Evolutionary conservation across 164 flowering plant genomes (phyloP).

Genomic region (Vitis rotundifolia): DNA sequence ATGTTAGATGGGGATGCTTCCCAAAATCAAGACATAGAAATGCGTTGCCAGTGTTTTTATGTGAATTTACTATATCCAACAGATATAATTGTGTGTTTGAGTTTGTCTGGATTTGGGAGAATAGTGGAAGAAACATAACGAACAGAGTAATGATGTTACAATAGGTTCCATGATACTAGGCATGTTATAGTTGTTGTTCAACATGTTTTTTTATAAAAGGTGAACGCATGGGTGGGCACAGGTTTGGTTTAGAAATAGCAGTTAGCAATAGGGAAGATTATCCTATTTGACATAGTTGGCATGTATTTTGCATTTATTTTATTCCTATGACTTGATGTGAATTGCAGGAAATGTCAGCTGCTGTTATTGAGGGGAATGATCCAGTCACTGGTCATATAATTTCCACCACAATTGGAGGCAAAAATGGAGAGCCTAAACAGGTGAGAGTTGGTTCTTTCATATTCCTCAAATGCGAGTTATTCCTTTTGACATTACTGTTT

Average conservation of each 20-base stretch:
- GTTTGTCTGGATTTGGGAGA: too few relatives aligned
- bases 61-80: too few relatives aligned
- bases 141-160: too few relatives aligned
- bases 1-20: too few relatives aligned
- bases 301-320: neutral
- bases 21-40: too few relatives aligned
- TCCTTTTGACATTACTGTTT: neutral
- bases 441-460: constrained; percentile 27
- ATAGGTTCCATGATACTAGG: too few relatives aligned
- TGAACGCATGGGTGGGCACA: too few relatives aligned
- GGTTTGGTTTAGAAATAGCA: neutral
- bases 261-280: neutral
- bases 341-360: constrained; percentile 70
- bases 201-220: too few relatives aligned
- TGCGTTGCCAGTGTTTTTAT: too few relatives aligned
- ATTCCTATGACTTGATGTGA: neutral
- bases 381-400: constrained; percentile 87
- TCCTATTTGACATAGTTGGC: neutral
- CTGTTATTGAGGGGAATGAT: constrained; percentile 74
- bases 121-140: too few relatives aligned
- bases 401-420: constrained; percentile 91
- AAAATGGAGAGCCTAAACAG: constrained; percentile 87
- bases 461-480: neutral
- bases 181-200: too few relatives aligned
- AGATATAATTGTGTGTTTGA: too few relatives aligned